A percentile compares a stretch with the other conserved stretches of the same genome.
phyloP scores from a whole-genome alignment of 257 asterid genomes.

The Ligustrum vulgare region DNA sequence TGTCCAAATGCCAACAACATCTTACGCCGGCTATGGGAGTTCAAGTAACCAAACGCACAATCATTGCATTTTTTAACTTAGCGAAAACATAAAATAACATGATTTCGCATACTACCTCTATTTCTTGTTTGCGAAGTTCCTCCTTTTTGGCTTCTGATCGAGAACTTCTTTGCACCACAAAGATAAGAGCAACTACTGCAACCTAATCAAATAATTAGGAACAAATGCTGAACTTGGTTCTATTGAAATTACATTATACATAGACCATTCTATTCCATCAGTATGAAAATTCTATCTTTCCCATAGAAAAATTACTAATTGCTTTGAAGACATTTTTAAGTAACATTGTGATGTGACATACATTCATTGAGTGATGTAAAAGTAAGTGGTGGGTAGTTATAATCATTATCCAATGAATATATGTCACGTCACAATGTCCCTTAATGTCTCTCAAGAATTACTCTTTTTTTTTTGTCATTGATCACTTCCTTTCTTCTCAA shows the following conservation, averaged over 20 bases:
- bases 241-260: not conserved
- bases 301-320: not conserved
- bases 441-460: no score
- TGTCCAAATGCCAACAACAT: no score
- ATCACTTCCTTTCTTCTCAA: not conserved
- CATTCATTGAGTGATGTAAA: no score
- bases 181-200: constrained; percentile 72
- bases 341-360: no score
- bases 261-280: no score
- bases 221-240: constrained; percentile 6
- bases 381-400: no score
- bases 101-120: constrained; percentile 55
- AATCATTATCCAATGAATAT: no score
- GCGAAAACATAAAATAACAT: not conserved
- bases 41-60: not conserved
- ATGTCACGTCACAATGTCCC: no score
- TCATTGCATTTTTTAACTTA: not conserved
- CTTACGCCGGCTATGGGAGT: not conserved
- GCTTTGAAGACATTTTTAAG: no score
- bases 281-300: not conserved
- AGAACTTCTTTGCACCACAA: constrained; percentile 88
- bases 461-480: not conserved
- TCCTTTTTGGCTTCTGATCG: constrained; percentile 94
- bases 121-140: constrained; percentile 69
- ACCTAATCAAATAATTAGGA: constrained; percentile 49